phyloP scores from a whole-genome alignment of 345 rosid species.

The Arabis alpina region DNA sequence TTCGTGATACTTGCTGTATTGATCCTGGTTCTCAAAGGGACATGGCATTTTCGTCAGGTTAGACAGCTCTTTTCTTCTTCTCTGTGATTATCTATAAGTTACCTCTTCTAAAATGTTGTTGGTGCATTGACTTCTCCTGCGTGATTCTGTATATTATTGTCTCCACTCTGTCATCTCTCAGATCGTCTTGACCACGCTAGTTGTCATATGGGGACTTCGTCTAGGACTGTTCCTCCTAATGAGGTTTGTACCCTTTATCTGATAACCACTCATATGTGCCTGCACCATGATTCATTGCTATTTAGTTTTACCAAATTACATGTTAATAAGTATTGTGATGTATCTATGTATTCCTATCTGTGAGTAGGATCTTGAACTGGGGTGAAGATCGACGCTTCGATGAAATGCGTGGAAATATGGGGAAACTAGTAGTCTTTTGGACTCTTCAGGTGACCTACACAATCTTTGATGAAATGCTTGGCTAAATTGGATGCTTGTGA shows the following conservation, averaged over 20 bases:
- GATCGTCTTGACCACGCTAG: slow-evolving; percentile 74
- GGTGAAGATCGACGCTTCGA: slow-evolving; percentile 93
- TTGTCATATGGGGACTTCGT: slow-evolving; percentile 86
- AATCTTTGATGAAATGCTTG: not conserved
- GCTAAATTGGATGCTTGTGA: slow-evolving; percentile 15
- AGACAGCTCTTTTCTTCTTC: not conserved
- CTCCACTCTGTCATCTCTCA: slow-evolving; percentile 40
- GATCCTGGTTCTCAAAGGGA: slow-evolving; percentile 74
- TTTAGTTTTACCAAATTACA: not conserved
- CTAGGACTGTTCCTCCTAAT: slow-evolving; percentile 70
- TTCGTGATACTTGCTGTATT: slow-evolving; percentile 75
- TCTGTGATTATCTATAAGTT: not conserved
- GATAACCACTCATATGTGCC: not conserved
- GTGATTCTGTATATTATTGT: slow-evolving; percentile 14
- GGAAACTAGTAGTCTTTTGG: slow-evolving; percentile 82
- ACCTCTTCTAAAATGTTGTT: not conserved
- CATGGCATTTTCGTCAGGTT: slow-evolving; percentile 95
- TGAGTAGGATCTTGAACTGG: slow-evolving; percentile 80
- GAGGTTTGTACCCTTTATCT: slow-evolving; percentile 56
- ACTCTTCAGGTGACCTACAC: slow-evolving; percentile 64
- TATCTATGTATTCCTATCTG: slow-evolving; percentile 2
- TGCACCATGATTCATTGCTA: slow-evolving; percentile 9
- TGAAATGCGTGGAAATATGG: slow-evolving; percentile 77
- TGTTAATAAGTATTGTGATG: slow-evolving; percentile 10
- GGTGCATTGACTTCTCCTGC: slow-evolving; percentile 19